Evolutionary conservation across 352 stramenopile genomes (phyloP).

Genomic region (Globisporangium splendens): DNA sequence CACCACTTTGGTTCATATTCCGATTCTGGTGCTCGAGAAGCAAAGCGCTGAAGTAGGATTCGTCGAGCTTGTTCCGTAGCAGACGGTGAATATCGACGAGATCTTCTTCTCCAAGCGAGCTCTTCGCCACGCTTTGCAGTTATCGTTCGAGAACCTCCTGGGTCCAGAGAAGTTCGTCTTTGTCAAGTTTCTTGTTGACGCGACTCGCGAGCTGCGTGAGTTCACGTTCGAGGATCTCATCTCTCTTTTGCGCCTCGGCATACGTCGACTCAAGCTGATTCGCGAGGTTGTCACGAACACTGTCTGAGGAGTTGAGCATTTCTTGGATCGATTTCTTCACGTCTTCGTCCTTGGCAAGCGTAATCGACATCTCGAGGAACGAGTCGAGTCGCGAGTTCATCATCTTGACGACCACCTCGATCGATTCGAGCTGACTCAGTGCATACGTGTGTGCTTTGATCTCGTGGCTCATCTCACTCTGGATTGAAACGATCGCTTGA

Average conservation of each 20-base stretch:
- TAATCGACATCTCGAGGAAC: conserved; percentile 62
- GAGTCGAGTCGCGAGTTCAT: conserved; percentile 57
- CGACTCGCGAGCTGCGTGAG: conserved; percentile 56
- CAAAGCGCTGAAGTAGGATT: conserved; percentile 47
- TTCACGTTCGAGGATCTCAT: conserved; percentile 53
- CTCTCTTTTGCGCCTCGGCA: conserved; percentile 39
- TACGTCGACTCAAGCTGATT: conserved; percentile 46
- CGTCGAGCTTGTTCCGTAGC: conserved; percentile 58
- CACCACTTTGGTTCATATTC: conserved; percentile 11
- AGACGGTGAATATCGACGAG: conserved; percentile 54
- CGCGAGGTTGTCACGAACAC: conserved; percentile 35
- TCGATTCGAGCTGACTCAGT: conserved; percentile 46
- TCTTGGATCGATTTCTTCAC: conserved; percentile 73
- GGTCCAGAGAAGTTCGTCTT: conserved; percentile 74
- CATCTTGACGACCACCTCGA: conserved; percentile 55
- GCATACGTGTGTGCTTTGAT: conserved; percentile 42
- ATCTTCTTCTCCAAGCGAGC: conserved; percentile 57
- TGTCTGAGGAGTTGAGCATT: conserved; percentile 42
- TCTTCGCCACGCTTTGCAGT: conserved; percentile 63
- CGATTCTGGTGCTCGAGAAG: conserved; percentile 44
- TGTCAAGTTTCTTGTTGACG: conserved; percentile 74
- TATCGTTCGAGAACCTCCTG: conserved; percentile 64
- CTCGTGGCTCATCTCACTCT: conserved; percentile 26
- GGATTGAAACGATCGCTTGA: conserved; percentile 23
- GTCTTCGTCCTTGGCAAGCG: conserved; percentile 69